phyloP scores from a whole-genome alignment of 345 rosid genomes.

The Hypericum androsaemum region DNA sequence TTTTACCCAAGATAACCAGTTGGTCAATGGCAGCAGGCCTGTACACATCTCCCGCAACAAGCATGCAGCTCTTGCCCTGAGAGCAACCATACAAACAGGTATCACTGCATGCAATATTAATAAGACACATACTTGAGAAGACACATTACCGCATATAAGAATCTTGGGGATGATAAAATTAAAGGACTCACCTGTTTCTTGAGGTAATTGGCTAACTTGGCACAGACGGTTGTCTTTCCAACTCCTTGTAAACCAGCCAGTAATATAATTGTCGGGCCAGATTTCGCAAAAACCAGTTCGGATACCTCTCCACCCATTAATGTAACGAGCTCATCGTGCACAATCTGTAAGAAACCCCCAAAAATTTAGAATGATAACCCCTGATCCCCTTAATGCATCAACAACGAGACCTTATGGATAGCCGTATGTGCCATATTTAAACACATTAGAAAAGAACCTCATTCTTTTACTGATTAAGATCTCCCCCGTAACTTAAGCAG shows the following conservation, averaged over 20 bases:
- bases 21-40: slow-evolving; percentile 99
- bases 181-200: slow-evolving; percentile 64
- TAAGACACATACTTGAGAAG: background rate
- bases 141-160: background rate
- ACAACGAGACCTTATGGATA: background rate
- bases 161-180: background rate
- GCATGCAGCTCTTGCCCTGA: slow-evolving; percentile 91
- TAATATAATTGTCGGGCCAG: slow-evolving; percentile 72
- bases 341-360: slow-evolving; percentile 42
- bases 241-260: slow-evolving; percentile 98
- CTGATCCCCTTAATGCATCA: background rate
- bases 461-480: no score
- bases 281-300: slow-evolving; percentile 74
- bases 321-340: slow-evolving; percentile 77
- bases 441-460: no score
- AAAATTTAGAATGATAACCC: background rate
- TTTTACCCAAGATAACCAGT: slow-evolving; percentile 85
- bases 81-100: background rate
- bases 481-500: no score
- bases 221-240: slow-evolving; percentile 95
- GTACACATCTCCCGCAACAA: slow-evolving; percentile 96
- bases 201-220: slow-evolving; percentile 81
- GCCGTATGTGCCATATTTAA: no score
- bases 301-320: slow-evolving; percentile 98
- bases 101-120: background rate